Base-by-base conservation (phyloP, 1,284 basidiomycete genomes). In the Erythrobasidium hasegawianum region DNA sequence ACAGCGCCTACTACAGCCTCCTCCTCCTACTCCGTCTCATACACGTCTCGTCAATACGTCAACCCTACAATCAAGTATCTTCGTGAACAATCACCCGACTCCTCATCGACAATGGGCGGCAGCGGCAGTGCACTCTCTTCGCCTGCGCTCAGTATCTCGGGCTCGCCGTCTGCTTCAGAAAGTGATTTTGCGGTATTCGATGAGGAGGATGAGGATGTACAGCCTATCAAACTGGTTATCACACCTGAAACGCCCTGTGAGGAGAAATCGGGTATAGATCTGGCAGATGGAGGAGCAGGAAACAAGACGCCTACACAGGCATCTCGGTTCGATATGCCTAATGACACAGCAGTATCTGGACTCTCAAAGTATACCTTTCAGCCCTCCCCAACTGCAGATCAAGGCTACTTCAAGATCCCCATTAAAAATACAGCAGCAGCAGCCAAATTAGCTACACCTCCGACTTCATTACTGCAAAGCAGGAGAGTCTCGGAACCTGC, bases 111-210 rank as follows among this genome's bases (percentile, higher is more conserved):
- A 5, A 18, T 24, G n/a, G 43, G n/a, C 40, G 40, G 40, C 40
- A 41, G 40, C 40, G 10, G 40, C n/a, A 47, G 43, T 24, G 43
- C n/a, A 14, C 43, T 47, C 4, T 47, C 43, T 24, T 47, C 43
- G 43, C 43, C 43, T 47, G 43, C 43, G 4, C 43, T 47, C 7
- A 47, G 43, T 16, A 24, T 24, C n/a, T 18, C n/a, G n/a, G 16
- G 43, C 43, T 47, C 43, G n/a, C 43, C 43, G 5, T 47, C 43
- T 5, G 43, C 43, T 24, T 47, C 43, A 24, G 43, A 47, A 14
- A 47, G 43, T 14, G 43, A 47, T 24, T 47, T 47, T 24, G 22
- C 43, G n/a, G 43, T 47, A 47, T 47, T 47, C 43, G 43, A 47
- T 24, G 43, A 47, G 43, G 43, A 47, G n/a, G 43, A 47, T 24